Base-by-base conservation (phyloP, 257 asterid species). In the Galeopsis tetrahit region DNA sequence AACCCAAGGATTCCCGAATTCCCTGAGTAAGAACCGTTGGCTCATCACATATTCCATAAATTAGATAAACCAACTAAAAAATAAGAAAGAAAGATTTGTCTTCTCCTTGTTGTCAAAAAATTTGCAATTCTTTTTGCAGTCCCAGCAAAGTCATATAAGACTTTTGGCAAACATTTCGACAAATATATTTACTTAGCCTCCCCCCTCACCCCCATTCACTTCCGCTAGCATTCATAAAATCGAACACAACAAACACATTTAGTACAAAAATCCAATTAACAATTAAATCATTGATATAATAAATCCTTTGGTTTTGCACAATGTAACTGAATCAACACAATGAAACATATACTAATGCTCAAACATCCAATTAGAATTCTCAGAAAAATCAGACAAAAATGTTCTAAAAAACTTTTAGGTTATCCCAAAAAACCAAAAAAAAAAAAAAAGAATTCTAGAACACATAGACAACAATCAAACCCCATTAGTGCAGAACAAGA, bases 211-310 rank as follows among this genome's bases (percentile, higher is more conserved):
- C 42, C 10, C 43, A 33, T 4, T 61, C 8, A 61, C 32, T n/a
- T n/a, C 21, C 46, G 13, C 28, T 56, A 58, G 34, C 17, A 44
- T 38, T 62, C 4, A 63, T 49, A 63, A 40, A 40, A 63, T 63
- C 31, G 8, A 42, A 64, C 55, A 64, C 33, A 10, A 62, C 36
- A 10, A 4, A 21, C 56, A 64, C 69, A 64, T 36, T 17, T 51
- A 5, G 10, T 5, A 17, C 15, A 39, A 40, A 61, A 48, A 7
- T 10, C 14, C 35, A 38, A 38, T 63, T 40, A 11, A 63, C 15
- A 63, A 63, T 40, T 14, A 1, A 8, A 38, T 15, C 34, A 38
- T 63, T 35, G 49, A 3, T 39, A 7, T 3, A 60, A 13, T 10
- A 15, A 63, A 62, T 32, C 40, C 33, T 15, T 4, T 8, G 58